Percentiles rank a stretch among this genome's conserved stretches.
These are phyloP conservation scores for Erysiphe pisi DNA, from an alignment of 2,329 filamentous ascomycete genomes.

Conservation along the genomic window DNA sequence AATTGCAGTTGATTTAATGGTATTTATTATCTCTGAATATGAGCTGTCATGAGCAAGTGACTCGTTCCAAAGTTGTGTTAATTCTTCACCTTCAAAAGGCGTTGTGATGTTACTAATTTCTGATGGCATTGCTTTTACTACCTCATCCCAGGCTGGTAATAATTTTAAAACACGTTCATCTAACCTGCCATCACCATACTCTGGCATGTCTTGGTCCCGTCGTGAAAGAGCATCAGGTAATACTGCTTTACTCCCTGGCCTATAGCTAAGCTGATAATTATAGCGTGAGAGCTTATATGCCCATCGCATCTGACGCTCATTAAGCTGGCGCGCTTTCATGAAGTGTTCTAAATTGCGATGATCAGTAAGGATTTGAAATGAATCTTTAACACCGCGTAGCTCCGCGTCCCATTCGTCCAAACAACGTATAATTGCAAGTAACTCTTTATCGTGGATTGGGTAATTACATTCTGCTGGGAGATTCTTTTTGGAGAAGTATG, in stretches of 20 bases:
- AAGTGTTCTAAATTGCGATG: no score
- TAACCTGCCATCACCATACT: not conserved
- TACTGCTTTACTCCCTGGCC: not conserved
- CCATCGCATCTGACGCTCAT: no score
- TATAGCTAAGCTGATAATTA: not conserved
- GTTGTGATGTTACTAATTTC: not conserved
- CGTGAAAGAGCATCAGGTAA: not conserved
- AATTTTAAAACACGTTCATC: not conserved
- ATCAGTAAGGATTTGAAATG: no score
- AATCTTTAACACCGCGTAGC: no score
- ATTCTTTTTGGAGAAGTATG: not conserved
- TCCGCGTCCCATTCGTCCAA: no score
- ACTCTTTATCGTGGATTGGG: no score
- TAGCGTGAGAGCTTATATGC: no score
- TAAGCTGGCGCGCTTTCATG: no score
- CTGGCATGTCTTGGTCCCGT: not conserved
- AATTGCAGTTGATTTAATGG: not conserved
- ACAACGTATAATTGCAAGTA: no score
- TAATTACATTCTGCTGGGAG: no score
- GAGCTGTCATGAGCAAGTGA: not conserved
- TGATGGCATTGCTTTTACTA: not conserved
- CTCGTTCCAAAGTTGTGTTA: not conserved
- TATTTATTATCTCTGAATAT: not conserved
- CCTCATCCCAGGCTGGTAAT: not conserved
- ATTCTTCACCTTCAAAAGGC: not conserved